A percentile compares a stretch with the other conserved stretches of the same genome.
These are phyloP conservation scores for Maudiozyma saulgeensis DNA, from an alignment of 805 yeast genomes.

Conservation along the genomic window DNA sequence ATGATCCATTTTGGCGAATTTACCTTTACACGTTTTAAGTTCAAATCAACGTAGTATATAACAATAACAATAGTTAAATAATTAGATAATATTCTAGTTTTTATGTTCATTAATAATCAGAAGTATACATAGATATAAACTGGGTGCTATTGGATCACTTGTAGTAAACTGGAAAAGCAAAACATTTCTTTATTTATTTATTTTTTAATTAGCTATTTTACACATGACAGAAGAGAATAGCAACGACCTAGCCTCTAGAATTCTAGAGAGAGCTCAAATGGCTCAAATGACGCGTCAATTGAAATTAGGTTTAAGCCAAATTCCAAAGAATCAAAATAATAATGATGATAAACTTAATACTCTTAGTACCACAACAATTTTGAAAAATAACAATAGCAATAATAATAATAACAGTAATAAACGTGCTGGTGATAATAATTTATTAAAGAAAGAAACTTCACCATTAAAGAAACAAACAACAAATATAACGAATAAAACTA, in stretches of 20 bases:
- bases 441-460: neutral
- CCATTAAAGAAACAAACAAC: conserved; percentile 1
- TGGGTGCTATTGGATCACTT: too few relatives aligned
- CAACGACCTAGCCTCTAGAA: conserved; percentile 24
- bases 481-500: neutral
- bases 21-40: too few relatives aligned
- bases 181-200: too few relatives aligned
- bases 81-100: too few relatives aligned
- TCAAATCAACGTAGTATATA: too few relatives aligned
- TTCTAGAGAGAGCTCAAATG: conserved; percentile 28
- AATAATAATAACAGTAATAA: conserved; percentile 2
- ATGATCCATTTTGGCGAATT: too few relatives aligned
- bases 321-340: conserved; percentile 13
- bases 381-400: too few relatives aligned
- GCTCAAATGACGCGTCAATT: conserved; percentile 30
- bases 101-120: too few relatives aligned
- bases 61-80: too few relatives aligned
- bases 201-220: too few relatives aligned
- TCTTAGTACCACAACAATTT: neutral
- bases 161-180: too few relatives aligned
- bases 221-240: neutral
- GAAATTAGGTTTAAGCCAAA: conserved; percentile 26
- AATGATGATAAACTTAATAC: neutral
- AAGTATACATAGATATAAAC: too few relatives aligned
- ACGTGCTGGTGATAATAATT: conserved; percentile 3